These are phyloP conservation scores for Talaromyces rugulosus DNA, from an alignment of 2,329 filamentous ascomycete genomes.

Conservation along the genomic window DNA sequence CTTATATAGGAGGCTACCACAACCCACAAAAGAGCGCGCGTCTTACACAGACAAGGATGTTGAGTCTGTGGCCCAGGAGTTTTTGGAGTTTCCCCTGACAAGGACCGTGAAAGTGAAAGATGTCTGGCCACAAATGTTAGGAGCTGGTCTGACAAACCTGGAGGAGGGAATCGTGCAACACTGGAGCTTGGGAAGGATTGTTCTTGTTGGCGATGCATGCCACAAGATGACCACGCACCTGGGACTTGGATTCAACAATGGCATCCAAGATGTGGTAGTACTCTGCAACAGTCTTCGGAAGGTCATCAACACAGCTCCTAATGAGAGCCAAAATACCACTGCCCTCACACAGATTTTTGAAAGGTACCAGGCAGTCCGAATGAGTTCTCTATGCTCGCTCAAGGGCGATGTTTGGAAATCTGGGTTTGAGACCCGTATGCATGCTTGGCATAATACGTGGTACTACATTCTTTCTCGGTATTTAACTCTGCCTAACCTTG, in stretches of 20 bases:
- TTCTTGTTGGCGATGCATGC: conserved; percentile 34
- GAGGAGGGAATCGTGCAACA: conserved; percentile 35
- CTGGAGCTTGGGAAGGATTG: conserved; percentile 34
- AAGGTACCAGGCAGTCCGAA: conserved; percentile 7
- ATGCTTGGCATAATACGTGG: conserved; percentile 9
- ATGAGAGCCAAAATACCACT: not conserved
- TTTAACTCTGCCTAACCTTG: not conserved
- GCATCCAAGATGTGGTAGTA: conserved; percentile 26
- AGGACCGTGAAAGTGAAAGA: not conserved
- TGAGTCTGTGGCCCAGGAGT: not conserved
- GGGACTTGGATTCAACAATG: conserved; percentile 33
- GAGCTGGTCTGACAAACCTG: conserved; percentile 28
- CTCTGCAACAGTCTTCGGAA: conserved; percentile 15
- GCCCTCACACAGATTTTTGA: conserved; percentile 7
- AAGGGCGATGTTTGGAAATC: conserved; percentile 8
- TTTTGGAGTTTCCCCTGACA: not conserved
- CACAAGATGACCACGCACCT: conserved; percentile 39
- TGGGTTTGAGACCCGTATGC: conserved; percentile 14
- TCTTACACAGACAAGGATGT: not conserved
- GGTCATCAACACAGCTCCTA: not conserved
- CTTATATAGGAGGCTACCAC: not conserved
- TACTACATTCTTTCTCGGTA: conserved; percentile 13
- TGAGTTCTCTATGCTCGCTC: conserved; percentile 10
- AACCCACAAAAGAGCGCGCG: not conserved
- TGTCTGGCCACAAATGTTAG: conserved; percentile 1